A percentile compares a stretch with the other conserved stretches of the same genome.
phyloP scores from a whole-genome alignment of 176 grass and related monocot genomes.

The Eleusine coracana region DNA sequence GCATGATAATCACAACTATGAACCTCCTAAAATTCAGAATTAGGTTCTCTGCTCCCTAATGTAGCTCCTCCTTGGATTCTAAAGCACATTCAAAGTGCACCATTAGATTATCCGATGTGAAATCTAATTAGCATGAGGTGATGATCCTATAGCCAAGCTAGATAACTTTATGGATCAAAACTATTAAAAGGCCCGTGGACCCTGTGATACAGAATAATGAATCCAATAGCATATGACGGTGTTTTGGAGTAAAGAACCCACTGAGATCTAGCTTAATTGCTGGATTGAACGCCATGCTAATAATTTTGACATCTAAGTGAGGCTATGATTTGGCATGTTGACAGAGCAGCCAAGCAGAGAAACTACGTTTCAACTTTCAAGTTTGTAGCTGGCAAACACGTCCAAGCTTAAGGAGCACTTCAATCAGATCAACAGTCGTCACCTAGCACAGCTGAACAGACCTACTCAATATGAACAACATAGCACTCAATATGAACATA shows the following conservation, averaged over 20 bases:
- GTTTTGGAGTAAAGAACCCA: background rate
- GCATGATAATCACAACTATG: background rate
- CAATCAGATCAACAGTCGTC: conserved; percentile 3
- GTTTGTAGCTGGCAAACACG: background rate
- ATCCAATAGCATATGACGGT: background rate
- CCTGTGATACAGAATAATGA: background rate
- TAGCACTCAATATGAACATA: background rate
- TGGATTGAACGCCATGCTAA: background rate
- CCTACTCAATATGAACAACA: background rate
- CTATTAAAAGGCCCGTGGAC: background rate
- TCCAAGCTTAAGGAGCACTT: background rate
- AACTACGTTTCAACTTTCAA: background rate
- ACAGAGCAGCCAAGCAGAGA: background rate
- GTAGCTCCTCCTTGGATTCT: background rate
- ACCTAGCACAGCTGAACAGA: background rate
- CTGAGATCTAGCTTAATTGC: background rate
- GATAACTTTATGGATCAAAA: background rate
- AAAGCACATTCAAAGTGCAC: background rate
- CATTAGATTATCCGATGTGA: background rate
- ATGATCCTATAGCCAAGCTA: background rate
- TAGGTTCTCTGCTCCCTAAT: background rate
- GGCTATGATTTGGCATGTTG: background rate
- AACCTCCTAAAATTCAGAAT: background rate
- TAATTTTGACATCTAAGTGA: background rate
- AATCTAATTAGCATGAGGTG: background rate